Evolutionary conservation across 2,329 filamentous ascomycete species (phyloP), one percentile per base, ranked within the genome.

Genomic region (Talaromyces sp.): DNA sequence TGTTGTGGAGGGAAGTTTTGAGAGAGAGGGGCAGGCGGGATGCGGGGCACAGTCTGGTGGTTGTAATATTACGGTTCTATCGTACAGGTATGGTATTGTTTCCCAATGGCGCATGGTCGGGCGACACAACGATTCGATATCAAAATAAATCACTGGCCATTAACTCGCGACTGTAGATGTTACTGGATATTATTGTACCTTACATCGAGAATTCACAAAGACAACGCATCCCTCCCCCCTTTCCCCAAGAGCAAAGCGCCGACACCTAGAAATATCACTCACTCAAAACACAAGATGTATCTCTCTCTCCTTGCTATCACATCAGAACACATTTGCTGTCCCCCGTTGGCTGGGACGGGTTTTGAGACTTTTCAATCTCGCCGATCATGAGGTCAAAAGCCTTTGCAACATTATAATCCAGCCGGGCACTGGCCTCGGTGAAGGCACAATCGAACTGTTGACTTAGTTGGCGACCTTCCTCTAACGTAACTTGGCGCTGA

Each of bases 351-450:
- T 96, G 91, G 69, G 87, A 87, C 1, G 93, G 93, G 72, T 96
- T 96, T 77, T 96, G 90, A 27, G 89, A 87, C 78, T 96, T 96
- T 78, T 99, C 95, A 64, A 99, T 93, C 80, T 98, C 90, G 55
- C 84, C 90, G 69, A 99, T 92, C 81, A 99, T 88, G 65, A 96
- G 83, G 77, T 98, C 93, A 72, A 99, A 99, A 2, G 91, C 91
- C 76, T 91, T 93, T 68, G 84, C 83, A 55, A 99, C 95, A 73
- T 98, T 96, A 79, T 93, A 91, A 75, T 97, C 93, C 77, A 95
- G 96, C 61, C 93, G 86, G 29, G 95, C 95, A 71, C 90, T 96
- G 59, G 95, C 92, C 79, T 99, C 95, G 54, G 92, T 96, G 85
- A 91, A 97, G 41, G 89, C 92, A 77, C 93, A 98, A 64, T 91